These are phyloP conservation scores for Quillaja saponaria DNA, from an alignment of 306 rosid species.

Conservation along the genomic window DNA sequence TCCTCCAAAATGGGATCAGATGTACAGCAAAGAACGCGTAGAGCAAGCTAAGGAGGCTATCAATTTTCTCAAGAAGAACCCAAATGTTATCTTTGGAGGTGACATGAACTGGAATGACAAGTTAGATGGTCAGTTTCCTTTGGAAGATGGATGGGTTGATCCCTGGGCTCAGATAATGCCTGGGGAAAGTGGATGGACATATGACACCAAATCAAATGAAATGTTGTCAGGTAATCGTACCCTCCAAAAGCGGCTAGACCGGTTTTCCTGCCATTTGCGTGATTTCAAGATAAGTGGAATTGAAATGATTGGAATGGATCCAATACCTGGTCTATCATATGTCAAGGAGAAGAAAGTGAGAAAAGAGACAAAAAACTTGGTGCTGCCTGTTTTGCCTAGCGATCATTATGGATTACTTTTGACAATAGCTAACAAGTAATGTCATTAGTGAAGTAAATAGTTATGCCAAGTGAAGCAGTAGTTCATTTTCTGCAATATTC, in stretches of 20 bases:
- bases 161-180: constrained; percentile 72
- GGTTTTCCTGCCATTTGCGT: constrained; percentile 61
- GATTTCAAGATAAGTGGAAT: constrained; percentile 60
- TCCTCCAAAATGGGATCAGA: constrained; percentile 92
- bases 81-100: constrained; percentile 79
- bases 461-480: constrained; percentile 1
- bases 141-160: constrained; percentile 70
- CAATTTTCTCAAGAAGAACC: constrained; percentile 53
- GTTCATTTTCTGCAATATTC: constrained; percentile 18
- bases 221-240: constrained; percentile 75
- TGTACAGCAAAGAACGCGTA: constrained; percentile 90
- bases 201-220: constrained; percentile 87
- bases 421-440: constrained; percentile 50
- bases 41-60: constrained; percentile 75
- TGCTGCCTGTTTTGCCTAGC: constrained; percentile 88
- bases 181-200: constrained; percentile 79
- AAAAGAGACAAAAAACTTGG: constrained; percentile 61
- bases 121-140: constrained; percentile 76
- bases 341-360: constrained; percentile 77
- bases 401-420: constrained; percentile 90
- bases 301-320: constrained; percentile 83
- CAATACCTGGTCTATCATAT: constrained; percentile 56
- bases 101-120: constrained; percentile 99
- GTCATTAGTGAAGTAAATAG: too few species aligned
- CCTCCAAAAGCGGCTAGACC: constrained; percentile 74